Evolutionary conservation across 257 asterid species (phyloP).

Genomic region (Orobanche coerulescens): DNA sequence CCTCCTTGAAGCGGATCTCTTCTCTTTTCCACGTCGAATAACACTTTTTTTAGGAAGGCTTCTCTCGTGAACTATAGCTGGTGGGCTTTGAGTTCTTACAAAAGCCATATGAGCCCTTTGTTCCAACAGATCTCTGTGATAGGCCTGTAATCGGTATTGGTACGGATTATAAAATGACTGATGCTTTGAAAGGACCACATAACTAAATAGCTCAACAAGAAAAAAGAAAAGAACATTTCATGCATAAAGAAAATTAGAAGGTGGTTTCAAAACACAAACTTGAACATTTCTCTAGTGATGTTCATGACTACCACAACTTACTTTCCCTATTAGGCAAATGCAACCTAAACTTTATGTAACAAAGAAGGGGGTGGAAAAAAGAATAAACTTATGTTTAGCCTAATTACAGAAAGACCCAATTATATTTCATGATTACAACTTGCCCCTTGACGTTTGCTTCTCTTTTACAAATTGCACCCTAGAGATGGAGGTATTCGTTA

Average conservation of each 20-base stretch:
- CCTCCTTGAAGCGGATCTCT: slow-evolving; percentile 60
- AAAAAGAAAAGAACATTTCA: background rate
- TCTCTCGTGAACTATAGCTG: slow-evolving; percentile 28
- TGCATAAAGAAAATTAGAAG: background rate
- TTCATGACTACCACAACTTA: too few species aligned
- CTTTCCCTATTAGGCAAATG: too few species aligned
- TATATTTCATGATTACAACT: too few species aligned
- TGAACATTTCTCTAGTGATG: background rate
- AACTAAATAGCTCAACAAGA: slow-evolving; percentile 3
- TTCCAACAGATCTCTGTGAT: slow-evolving; percentile 80
- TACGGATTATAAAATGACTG: slow-evolving; percentile 14
- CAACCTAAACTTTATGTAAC: background rate
- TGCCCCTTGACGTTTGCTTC: background rate
- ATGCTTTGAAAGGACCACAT: background rate
- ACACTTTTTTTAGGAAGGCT: slow-evolving; percentile 26
- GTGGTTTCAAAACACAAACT: background rate
- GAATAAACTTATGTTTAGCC: background rate
- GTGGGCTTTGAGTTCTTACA: slow-evolving; percentile 25
- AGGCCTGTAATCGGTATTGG: slow-evolving; percentile 50
- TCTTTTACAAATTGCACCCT: background rate
- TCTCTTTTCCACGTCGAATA: slow-evolving; percentile 53
- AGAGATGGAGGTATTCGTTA: background rate
- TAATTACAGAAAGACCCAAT: background rate
- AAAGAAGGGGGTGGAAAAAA: too few species aligned
- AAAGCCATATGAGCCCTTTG: slow-evolving; percentile 53